Conservation (phyloP, 2,329 filamentous ascomycete species). For the Cryphonectria parasitica region DNA sequence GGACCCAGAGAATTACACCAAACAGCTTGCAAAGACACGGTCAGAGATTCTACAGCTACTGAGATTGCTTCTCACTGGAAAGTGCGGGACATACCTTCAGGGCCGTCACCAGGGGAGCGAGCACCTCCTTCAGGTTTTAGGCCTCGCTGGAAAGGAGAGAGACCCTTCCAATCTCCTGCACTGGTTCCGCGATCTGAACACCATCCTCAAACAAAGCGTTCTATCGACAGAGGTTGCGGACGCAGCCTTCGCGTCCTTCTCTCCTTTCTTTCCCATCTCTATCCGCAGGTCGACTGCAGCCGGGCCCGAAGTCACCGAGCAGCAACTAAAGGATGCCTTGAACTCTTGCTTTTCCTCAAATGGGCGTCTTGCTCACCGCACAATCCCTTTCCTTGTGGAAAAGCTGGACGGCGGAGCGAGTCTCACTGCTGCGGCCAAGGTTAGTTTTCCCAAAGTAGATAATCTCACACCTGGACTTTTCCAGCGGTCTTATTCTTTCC, state of each 20-base stretch:
- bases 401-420: constrained; percentile 64
- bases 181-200: constrained; percentile 58
- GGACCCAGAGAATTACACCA: constrained; percentile 20
- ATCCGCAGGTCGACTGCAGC: constrained; percentile 55
- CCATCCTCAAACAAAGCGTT: constrained; percentile 50
- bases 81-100: constrained; percentile 14
- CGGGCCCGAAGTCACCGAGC: constrained; percentile 53
- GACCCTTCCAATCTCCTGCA: constrained; percentile 60
- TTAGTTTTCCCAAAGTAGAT: constrained; percentile 31
- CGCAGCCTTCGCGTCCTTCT: constrained; percentile 59
- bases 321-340: constrained; percentile 58
- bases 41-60: constrained; percentile 22
- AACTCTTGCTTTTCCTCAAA: constrained; percentile 59
- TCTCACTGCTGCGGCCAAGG: constrained; percentile 62
- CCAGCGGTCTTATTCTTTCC: not conserved
- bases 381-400: constrained; percentile 58
- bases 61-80: constrained; percentile 25
- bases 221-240: constrained; percentile 51
- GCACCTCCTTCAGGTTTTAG: constrained; percentile 46
- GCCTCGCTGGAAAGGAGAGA: constrained; percentile 48
- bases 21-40: constrained; percentile 27
- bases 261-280: constrained; percentile 65
- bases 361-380: constrained; percentile 47
- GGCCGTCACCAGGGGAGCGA: constrained; percentile 17
- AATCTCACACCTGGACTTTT: not conserved